Percentiles rank a stretch among this genome's conserved stretches.
These are phyloP conservation scores for Neurospora sp. DNA, from an alignment of 495 filamentous ascomycete genomes.

Conservation along the genomic window DNA sequence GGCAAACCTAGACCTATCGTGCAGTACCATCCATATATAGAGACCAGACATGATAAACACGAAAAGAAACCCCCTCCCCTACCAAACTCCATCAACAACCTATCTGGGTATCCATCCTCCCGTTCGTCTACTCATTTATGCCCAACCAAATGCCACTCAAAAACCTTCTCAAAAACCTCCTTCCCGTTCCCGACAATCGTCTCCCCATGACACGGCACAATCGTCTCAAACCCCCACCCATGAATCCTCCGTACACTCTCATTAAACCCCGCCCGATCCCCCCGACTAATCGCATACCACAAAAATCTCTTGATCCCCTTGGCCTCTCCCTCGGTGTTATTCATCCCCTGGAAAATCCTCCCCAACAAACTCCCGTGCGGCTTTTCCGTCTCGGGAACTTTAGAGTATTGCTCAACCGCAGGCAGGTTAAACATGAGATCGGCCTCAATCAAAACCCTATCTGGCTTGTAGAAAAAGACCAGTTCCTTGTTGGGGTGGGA, in stretches of 20 bases:
- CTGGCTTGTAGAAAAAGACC: slow-evolving; percentile 74
- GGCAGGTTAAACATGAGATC: slow-evolving; percentile 91
- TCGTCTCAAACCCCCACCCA: slow-evolving; percentile 74
- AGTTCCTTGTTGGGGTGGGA: slow-evolving; percentile 78
- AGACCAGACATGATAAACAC: background rate
- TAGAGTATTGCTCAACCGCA: slow-evolving; percentile 74
- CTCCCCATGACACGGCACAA: slow-evolving; percentile 94
- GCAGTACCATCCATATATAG: background rate
- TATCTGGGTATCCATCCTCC: background rate
- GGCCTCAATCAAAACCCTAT: slow-evolving; percentile 75
- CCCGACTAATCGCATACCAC: slow-evolving; percentile 63
- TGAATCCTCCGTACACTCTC: slow-evolving; percentile 58
- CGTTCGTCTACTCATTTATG: slow-evolving; percentile 20
- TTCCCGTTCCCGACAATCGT: slow-evolving; percentile 69
- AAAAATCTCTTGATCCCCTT: slow-evolving; percentile 69
- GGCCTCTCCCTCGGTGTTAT: slow-evolving; percentile 52
- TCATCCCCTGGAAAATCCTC: slow-evolving; percentile 48
- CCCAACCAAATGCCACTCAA: slow-evolving; percentile 71
- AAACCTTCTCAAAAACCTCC: slow-evolving; percentile 67
- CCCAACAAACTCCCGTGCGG: slow-evolving; percentile 49
- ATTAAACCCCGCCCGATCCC: slow-evolving; percentile 59
- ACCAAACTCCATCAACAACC: background rate
- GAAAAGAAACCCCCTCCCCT: background rate
- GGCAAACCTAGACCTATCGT: background rate
- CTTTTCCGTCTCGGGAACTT: slow-evolving; percentile 40